Evolutionary conservation across 2,329 filamentous ascomycete genomes (phyloP).

Genomic region (Cordyceps cicadae): DNA sequence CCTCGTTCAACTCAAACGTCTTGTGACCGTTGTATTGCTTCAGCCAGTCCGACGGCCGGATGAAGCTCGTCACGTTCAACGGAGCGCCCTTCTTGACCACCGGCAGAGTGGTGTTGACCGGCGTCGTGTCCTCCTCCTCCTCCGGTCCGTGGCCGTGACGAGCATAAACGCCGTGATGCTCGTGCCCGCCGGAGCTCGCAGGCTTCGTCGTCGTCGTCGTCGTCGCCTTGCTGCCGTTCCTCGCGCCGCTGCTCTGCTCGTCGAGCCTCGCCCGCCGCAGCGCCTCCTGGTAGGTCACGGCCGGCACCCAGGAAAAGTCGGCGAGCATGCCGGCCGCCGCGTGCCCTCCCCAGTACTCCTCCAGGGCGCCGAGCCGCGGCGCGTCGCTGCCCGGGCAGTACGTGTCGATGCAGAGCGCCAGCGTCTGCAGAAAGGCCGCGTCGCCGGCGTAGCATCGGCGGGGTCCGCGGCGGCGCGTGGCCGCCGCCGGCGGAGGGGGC

Average conservation of each 20-base stretch:
- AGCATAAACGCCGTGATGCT: neutral
- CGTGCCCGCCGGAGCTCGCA: neutral
- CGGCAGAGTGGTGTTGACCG: conserved; percentile 17
- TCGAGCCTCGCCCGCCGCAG: conserved; percentile 17
- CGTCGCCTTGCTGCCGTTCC: neutral
- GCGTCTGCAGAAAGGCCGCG: conserved; percentile 22
- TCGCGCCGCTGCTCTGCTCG: conserved; percentile 12
- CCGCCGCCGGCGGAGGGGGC: conserved; percentile 19
- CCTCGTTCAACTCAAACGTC: conserved; percentile 41
- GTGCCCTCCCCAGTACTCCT: conserved; percentile 24
- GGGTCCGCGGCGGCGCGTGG: conserved; percentile 18
- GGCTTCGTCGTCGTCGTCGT: too few species aligned
- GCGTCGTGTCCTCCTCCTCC: conserved; percentile 7
- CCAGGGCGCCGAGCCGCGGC: conserved; percentile 14
- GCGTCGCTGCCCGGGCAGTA: conserved; percentile 21
- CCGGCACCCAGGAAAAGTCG: conserved; percentile 16
- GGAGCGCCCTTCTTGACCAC: conserved; percentile 18
- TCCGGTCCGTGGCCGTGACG: conserved; percentile 13
- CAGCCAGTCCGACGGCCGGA: conserved; percentile 22
- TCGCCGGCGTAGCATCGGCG: conserved; percentile 24
- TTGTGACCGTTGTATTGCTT: conserved; percentile 42
- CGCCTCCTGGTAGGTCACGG: conserved; percentile 22
- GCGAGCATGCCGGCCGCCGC: conserved; percentile 22
- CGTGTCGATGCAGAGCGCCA: conserved; percentile 27
- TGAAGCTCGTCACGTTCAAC: conserved; percentile 26